Evolutionary conservation across 139 green algal species (phyloP).

Genomic region (Closterium sp.): DNA sequence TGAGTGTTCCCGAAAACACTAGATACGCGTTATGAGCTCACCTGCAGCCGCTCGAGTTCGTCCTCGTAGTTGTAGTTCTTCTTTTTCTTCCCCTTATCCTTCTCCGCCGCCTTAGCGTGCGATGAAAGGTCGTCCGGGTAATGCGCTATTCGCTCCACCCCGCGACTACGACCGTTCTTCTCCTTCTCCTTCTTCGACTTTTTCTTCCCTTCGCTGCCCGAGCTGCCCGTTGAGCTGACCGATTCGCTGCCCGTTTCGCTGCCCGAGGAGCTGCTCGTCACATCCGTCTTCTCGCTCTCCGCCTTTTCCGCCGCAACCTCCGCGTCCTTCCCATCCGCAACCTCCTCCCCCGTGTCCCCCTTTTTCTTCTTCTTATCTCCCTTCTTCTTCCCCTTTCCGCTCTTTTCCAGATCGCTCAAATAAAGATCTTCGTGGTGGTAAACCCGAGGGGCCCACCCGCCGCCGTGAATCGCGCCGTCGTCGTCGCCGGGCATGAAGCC

Average conservation of each 20-base stretch:
- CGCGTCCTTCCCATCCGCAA: neutral
- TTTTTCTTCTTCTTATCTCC: constrained; percentile 4
- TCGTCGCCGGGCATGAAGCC: neutral
- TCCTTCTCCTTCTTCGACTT: constrained; percentile 4
- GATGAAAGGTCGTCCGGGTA: constrained; percentile 7
- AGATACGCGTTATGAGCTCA: neutral
- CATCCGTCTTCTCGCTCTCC: constrained; percentile 24
- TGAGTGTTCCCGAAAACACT: no score
- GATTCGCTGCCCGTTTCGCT: neutral
- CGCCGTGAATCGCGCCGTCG: neutral
- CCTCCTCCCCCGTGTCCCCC: neutral
- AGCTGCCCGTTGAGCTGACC: neutral
- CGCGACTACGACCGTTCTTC: neutral
- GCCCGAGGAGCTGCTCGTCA: neutral
- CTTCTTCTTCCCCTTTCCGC: neutral
- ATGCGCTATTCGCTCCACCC: neutral
- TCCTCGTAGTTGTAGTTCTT: constrained; percentile 7
- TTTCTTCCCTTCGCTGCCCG: neutral
- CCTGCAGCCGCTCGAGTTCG: constrained; percentile 12
- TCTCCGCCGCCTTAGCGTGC: neutral
- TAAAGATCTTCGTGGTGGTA: neutral
- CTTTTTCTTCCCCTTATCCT: neutral
- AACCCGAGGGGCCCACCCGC: neutral
- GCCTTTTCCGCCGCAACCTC: neutral
- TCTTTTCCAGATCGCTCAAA: neutral